phyloP scores from a whole-genome alignment of 2,329 filamentous ascomycete species.

The Colletotrichum sp. region DNA sequence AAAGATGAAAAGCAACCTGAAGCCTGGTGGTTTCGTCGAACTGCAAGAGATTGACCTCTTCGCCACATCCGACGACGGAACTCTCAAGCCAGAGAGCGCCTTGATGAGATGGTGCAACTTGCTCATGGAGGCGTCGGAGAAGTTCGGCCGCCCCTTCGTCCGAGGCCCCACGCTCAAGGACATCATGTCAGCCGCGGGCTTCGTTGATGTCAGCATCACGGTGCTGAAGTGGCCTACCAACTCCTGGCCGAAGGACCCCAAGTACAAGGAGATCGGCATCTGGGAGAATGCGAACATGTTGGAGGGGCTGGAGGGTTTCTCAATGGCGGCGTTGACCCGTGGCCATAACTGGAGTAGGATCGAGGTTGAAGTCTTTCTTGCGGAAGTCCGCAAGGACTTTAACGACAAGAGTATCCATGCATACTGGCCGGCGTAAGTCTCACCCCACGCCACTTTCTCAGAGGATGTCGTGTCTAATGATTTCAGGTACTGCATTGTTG shows the following conservation, averaged over 20 bases:
- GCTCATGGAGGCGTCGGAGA: conserved; percentile 26
- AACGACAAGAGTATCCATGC: conserved; percentile 25
- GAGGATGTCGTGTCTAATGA: not conserved
- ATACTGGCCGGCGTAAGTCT: conserved; percentile 13
- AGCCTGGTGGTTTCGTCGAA: not conserved
- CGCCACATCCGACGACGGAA: not conserved
- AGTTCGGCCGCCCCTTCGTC: conserved; percentile 32
- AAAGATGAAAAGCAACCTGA: not conserved
- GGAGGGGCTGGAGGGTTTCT: not conserved
- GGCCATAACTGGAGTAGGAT: conserved; percentile 23
- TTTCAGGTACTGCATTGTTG: not conserved
- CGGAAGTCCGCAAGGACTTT: conserved; percentile 23
- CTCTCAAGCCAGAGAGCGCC: conserved; percentile 21
- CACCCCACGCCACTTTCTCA: not conserved
- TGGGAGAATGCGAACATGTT: not conserved
- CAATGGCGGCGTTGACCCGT: not conserved
- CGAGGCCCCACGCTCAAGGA: conserved; percentile 42
- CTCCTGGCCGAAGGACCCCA: conserved; percentile 53
- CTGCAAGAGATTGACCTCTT: not conserved
- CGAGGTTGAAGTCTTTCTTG: conserved; percentile 24
- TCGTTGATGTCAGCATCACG: conserved; percentile 52
- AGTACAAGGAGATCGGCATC: conserved; percentile 54
- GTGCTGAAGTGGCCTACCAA: conserved; percentile 54
- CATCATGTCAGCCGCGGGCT: conserved; percentile 43
- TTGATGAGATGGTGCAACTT: conserved; percentile 27